A percentile compares a stretch with the other conserved stretches of the same genome.
phyloP scores from a whole-genome alignment of 306 rosid species.

The Echinosophora koreensis region DNA sequence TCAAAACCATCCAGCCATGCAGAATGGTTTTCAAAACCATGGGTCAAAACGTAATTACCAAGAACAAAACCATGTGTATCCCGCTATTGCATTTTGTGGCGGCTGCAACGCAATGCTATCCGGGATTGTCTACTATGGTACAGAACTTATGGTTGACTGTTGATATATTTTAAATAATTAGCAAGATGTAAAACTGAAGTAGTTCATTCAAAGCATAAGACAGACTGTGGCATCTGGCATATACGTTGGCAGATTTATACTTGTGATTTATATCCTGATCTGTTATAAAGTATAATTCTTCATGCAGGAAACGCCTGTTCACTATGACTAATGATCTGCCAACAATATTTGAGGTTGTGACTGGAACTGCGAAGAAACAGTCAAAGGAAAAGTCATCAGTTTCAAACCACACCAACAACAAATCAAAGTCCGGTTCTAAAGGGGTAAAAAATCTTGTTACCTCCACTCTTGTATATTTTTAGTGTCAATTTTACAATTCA shows the following conservation, averaged over 20 bases:
- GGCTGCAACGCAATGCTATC: no score
- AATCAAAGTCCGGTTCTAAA: slow-evolving; percentile 68
- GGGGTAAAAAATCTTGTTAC: slow-evolving; percentile 58
- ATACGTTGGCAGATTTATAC: not conserved
- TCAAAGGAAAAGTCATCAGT: slow-evolving; percentile 66
- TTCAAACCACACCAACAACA: slow-evolving; percentile 65
- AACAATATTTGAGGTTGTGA: slow-evolving; percentile 68
- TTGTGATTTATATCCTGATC: not conserved
- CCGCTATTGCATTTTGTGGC: no score
- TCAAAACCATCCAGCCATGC: no score
- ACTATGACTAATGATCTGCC: slow-evolving; percentile 75
- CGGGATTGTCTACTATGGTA: not conserved
- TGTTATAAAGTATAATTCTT: slow-evolving; percentile 28
- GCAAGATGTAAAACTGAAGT: not conserved
- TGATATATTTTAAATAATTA: not conserved
- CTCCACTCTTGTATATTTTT: not conserved
- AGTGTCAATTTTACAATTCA: not conserved
- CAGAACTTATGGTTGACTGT: not conserved
- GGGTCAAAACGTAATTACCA: no score
- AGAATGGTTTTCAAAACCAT: no score
- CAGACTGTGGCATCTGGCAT: not conserved
- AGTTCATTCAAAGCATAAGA: not conserved
- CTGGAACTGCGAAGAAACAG: slow-evolving; percentile 60
- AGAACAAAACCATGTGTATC: no score
- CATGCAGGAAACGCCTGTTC: slow-evolving; percentile 68